Percentiles rank a stretch among this genome's conserved stretches.
These are phyloP conservation scores for Asterophora lycoperdoides DNA, from an alignment of 768 basidiomycete species.

Conservation along the genomic window DNA sequence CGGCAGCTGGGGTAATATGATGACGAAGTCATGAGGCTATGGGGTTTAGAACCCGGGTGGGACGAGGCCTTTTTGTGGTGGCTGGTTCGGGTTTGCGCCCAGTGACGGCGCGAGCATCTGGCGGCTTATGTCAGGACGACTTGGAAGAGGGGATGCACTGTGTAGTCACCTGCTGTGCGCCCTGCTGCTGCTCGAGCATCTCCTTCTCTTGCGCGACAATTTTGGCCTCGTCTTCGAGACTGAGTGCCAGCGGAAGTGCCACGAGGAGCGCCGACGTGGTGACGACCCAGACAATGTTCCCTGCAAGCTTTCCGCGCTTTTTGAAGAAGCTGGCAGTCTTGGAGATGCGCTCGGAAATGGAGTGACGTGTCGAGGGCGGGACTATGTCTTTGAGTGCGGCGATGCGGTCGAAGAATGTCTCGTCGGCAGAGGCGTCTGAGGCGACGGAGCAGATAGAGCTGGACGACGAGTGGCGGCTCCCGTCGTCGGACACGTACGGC, in stretches of 20 bases:
- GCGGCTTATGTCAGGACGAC: conserved; percentile 12
- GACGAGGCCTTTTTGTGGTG: conserved; percentile 60
- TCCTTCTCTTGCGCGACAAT: conserved; percentile 93
- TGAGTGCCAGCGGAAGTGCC: conserved; percentile 88
- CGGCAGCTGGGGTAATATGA: conserved; percentile 13
- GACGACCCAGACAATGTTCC: conserved; percentile 91
- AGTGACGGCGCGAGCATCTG: conserved; percentile 73
- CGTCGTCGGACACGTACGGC: conserved; percentile 72
- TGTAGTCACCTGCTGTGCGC: conserved; percentile 76
- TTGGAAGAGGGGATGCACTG: conserved; percentile 3
- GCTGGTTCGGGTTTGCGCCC: conserved; percentile 30
- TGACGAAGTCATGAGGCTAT: conserved; percentile 10
- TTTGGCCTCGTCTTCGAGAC: conserved; percentile 94
- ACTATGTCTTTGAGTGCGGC: conserved; percentile 94
- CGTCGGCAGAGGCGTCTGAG: conserved; percentile 68
- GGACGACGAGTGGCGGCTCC: conserved; percentile 67
- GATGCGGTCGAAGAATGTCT: conserved; percentile 84
- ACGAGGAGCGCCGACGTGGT: conserved; percentile 93
- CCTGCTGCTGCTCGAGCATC: conserved; percentile 88
- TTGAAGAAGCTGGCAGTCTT: conserved; percentile 62
- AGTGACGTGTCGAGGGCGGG: conserved; percentile 82
- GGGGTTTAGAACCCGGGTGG: conserved; percentile 76
- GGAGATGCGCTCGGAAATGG: conserved; percentile 57
- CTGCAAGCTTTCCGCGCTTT: conserved; percentile 65
- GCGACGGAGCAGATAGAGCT: conserved; percentile 77